Base-by-base conservation (phyloP, 257 asterid species). In the Solanum commersonii region DNA sequence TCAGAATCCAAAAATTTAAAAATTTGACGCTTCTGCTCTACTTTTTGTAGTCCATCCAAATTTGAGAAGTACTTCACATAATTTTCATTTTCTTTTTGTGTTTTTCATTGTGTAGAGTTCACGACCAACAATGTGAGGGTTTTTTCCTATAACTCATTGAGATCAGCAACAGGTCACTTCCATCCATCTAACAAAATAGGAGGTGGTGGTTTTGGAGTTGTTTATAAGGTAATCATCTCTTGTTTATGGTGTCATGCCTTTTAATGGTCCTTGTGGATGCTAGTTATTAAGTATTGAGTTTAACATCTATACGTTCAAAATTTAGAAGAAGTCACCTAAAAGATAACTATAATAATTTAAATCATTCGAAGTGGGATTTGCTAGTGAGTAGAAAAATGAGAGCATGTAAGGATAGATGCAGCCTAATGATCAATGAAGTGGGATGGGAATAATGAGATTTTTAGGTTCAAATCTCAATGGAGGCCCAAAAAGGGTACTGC, bases 121-220 rank as follows among this genome's bases (percentile, higher is more conserved):
- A 81, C 88, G 0, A 91, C 94, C 76, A 92, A 90, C 89, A 92
- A 94, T 82, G 95, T 94, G 18, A 92, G 91, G 92, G 86, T 94
- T 88, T 92, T 94, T 83, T 87, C 98, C 29, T 90, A 89, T 84
- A 90, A 93, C 78, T 89, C 94, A 6, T 84, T 96, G 90, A 90
- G 95, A 84, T 94, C 98, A 90, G 99, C 99, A 5, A 93, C 99
- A 12, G 78, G 91, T 49, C 84, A 89, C 84, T 96, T 96, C 85
- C 94, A 94, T 87, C 92, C 92, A 65, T 94, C 95, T 8, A 94
- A 94, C 93, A 94, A 81, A 90, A 92, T 95, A 59, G 99, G 99
- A 77, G 84, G 95, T 85, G 99, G 99, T 42, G 99, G 98, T 63
- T 96, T 90, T 72, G 99, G 99, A 63, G 95, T 92, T 38, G 99